Evolutionary conservation across 768 basidiomycete species (phyloP), one percentile per base, ranked within the genome.

Genomic region (Leucocoprinus leucothites): DNA sequence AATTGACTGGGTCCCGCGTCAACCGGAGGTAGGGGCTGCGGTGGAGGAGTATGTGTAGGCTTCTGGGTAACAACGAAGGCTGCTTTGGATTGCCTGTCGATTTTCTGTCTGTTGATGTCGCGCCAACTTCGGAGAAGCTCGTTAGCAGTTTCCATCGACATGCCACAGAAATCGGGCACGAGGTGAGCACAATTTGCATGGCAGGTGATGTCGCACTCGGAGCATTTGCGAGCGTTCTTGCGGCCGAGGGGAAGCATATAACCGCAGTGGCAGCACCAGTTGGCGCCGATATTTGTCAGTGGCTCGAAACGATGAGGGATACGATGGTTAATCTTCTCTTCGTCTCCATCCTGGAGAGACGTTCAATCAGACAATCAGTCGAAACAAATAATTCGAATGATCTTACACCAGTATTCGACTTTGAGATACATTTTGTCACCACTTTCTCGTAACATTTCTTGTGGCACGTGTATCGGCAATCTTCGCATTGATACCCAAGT

Each of bases 191-290:
- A 99, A 60, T 94, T 91, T 18, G 93, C 94, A 71, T 99, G 97
- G 64, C 94, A 98, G 44, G 96, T 98, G 62, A 98, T 86, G 64
- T 89, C 85, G 73, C 97, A 99, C 69, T 98, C 96, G 0, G 91
- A 86, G 69, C 97, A 99, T 71, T 89, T 90, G 53, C 94, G 86
- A 19, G 96, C 89, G 69, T 98, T 96, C 78, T 98, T 98, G 61
- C 95, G 86, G 49, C 96, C 96, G 46, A 98, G 82, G 53, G 97
- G 95, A 22, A 97, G 82, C 82, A 99, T 95, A 65, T 95, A 97
- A 59, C 97, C 97, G 68, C 97, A 99, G 69, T 99, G 97, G 69
- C 97, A 99, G 71, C 97, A 99, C 97, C 97, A 99, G 65, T 96
- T 98, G 16, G 97, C 92, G 42, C 94, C 91, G 53, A 98, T 87